These are phyloP conservation scores for Trametes polyzona DNA, from an alignment of 1,284 basidiomycete species.

Conservation along the genomic window DNA sequence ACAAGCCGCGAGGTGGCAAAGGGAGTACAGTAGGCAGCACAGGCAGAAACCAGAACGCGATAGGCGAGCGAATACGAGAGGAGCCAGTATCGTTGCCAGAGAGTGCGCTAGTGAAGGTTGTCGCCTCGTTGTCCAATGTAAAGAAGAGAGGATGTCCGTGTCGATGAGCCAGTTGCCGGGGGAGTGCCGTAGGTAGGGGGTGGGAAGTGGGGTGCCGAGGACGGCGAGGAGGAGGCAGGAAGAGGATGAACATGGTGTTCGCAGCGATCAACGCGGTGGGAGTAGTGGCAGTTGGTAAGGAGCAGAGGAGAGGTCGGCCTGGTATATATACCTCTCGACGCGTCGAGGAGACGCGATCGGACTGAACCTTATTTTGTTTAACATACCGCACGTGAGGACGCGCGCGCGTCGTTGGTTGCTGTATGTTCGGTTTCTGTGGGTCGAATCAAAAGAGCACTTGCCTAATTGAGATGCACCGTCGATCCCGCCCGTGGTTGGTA, in stretches of 20 bases:
- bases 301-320: neutral
- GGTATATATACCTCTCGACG: neutral
- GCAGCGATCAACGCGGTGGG: too few relatives aligned
- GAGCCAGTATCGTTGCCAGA: neutral
- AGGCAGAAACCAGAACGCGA: neutral
- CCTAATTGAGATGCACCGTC: neutral
- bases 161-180: neutral
- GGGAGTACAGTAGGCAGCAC: neutral
- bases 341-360: neutral
- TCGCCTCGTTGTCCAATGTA: neutral
- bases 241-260: slow-evolving; percentile 2
- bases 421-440: neutral
- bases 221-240: slow-evolving; percentile 8
- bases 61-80: neutral
- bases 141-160: neutral
- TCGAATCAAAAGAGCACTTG: neutral
- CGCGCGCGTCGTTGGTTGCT: neutral
- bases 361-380: slow-evolving; percentile 1
- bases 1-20: neutral
- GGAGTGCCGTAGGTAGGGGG: neutral
- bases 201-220: slow-evolving; percentile 1
- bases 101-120: neutral
- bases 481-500: neutral
- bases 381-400: neutral
- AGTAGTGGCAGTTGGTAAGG: neutral